A percentile compares a stretch with the other conserved stretches of the same genome.
These are phyloP conservation scores for Akanthomyces uredinophilus DNA, from an alignment of 2,329 filamentous ascomycete genomes.

Conservation along the genomic window DNA sequence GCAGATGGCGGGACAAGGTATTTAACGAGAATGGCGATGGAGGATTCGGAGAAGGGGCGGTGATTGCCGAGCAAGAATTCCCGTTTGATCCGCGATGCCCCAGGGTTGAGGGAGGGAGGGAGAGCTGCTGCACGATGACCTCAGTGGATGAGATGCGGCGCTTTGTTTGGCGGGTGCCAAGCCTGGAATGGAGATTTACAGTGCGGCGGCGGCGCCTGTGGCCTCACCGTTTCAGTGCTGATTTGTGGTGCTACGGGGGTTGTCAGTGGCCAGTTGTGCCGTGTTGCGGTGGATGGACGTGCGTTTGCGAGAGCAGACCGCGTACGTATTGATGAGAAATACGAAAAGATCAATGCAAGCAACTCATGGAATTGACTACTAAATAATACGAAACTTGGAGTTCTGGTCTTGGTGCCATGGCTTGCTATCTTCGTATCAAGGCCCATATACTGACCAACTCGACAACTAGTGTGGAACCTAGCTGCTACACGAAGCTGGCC, in stretches of 20 bases:
- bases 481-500: too few species aligned
- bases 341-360: too few species aligned
- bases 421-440: too few species aligned
- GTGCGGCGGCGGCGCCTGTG: neutral
- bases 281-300: too few species aligned
- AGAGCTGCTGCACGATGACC: conserved; percentile 15
- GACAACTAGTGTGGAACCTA: too few species aligned
- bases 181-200: conserved; percentile 3
- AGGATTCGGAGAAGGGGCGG: neutral
- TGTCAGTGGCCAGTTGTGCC: neutral
- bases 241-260: neutral
- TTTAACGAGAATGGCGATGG: neutral
- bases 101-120: neutral
- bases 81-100: conserved; percentile 2
- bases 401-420: too few species aligned
- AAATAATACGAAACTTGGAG: too few species aligned
- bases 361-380: too few species aligned
- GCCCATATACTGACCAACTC: too few species aligned
- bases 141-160: neutral
- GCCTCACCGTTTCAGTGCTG: neutral
- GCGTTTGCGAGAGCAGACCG: too few species aligned
- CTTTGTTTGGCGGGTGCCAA: conserved; percentile 4
- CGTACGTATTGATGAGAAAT: too few species aligned
- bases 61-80: neutral
- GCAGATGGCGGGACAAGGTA: neutral